A percentile compares a stretch with the other conserved stretches of the same genome.
phyloP scores from a whole-genome alignment of 1,139 yeast genomes.

The Wickerhamiella infanticola region DNA sequence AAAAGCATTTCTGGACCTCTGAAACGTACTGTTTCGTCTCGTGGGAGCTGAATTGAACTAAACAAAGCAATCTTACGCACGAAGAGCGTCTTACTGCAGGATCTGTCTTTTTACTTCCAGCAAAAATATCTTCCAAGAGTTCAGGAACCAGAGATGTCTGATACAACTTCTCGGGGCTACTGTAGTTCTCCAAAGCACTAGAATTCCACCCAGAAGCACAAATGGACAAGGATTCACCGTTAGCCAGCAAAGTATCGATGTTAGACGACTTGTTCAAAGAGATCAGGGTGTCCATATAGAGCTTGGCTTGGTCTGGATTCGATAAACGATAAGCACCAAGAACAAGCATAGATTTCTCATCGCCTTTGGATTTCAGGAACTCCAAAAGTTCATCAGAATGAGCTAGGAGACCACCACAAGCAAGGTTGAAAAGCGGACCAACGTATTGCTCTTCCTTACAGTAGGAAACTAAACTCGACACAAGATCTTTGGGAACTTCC shows the following conservation, averaged over 20 bases:
- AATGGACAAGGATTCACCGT: constrained; percentile 73
- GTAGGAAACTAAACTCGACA: constrained; percentile 10
- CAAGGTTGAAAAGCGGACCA: constrained; percentile 38
- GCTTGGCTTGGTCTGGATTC: constrained; percentile 18
- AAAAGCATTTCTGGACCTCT: constrained; percentile 52
- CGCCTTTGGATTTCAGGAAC: constrained; percentile 30
- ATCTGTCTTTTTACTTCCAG: constrained; percentile 45
- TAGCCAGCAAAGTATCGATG: constrained; percentile 54
- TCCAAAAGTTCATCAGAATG: constrained; percentile 17
- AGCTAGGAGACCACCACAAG: constrained; percentile 44
- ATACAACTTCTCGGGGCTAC: constrained; percentile 2
- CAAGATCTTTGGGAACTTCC: constrained; percentile 8
- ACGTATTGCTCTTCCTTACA: constrained; percentile 5
- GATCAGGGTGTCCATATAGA: constrained; percentile 34
- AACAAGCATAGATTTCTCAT: constrained; percentile 45
- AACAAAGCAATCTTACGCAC: constrained; percentile 72
- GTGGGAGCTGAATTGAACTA: constrained; percentile 44
- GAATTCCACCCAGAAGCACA: constrained; percentile 69
- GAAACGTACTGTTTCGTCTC: constrained; percentile 30
- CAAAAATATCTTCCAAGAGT: constrained; percentile 32
- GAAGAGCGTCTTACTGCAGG: constrained; percentile 63
- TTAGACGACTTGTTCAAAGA: constrained; percentile 57
- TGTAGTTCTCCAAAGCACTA: constrained; percentile 28
- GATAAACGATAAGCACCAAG: constrained; percentile 42
- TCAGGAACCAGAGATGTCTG: constrained; percentile 10